These are phyloP conservation scores for Pestalotiopsis sp. DNA, from an alignment of 2,329 filamentous ascomycete genomes.

Conservation along the genomic window DNA sequence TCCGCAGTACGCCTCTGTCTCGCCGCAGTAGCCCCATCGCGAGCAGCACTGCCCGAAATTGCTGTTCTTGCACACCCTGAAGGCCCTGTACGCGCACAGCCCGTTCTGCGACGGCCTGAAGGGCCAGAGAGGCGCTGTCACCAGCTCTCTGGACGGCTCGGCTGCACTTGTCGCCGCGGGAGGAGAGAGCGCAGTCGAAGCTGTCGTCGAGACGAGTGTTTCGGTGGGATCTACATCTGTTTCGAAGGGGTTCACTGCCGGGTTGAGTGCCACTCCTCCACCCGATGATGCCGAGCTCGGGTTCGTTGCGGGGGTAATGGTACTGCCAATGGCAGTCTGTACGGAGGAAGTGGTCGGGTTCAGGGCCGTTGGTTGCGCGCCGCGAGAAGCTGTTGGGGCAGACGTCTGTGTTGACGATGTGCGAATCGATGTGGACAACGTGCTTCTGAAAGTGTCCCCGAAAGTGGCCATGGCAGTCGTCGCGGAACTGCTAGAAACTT, in stretches of 20 bases:
- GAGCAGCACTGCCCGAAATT: conserved; percentile 11
- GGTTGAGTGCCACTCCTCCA: not conserved
- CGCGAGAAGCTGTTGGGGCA: not conserved
- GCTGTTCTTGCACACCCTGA: conserved; percentile 9
- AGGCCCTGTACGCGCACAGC: not conserved
- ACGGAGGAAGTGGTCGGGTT: not conserved
- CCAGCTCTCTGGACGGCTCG: not conserved
- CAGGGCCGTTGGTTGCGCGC: not conserved
- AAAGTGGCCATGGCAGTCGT: not conserved
- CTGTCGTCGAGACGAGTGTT: not conserved
- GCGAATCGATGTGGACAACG: not conserved
- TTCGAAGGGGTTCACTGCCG: not conserved
- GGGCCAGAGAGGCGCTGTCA: not conserved
- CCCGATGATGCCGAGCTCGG: not conserved
- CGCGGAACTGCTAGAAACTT: not conserved
- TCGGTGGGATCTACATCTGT: not conserved
- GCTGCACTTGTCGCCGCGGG: not conserved
- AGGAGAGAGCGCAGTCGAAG: not conserved
- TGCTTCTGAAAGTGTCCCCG: not conserved
- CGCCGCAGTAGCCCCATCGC: conserved; percentile 11
- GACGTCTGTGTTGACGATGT: not conserved
- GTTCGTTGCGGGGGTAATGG: not conserved
- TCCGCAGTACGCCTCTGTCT: conserved; percentile 24
- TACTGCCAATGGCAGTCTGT: not conserved
- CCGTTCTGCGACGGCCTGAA: conserved; percentile 1